phyloP scores from a whole-genome alignment of 2,329 filamentous ascomycete genomes.

The Diaporthe destruens region DNA sequence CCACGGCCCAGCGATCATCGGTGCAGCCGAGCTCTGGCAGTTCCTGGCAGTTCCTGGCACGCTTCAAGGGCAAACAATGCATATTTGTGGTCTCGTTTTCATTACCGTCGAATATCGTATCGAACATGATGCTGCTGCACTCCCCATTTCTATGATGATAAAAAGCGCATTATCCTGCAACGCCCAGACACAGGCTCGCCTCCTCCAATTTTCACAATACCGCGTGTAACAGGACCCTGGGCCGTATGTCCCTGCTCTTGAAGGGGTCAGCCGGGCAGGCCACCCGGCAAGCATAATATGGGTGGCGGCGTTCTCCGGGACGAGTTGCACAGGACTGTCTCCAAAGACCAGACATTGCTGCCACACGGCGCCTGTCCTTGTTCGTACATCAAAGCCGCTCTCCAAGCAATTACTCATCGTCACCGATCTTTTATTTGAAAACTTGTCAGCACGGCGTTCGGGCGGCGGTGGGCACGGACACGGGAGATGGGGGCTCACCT shows the following conservation, averaged over 20 bases:
- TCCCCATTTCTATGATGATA: slow-evolving; percentile 34
- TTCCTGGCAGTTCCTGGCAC: too few species aligned
- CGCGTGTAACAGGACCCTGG: slow-evolving; percentile 20
- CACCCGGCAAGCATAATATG: slow-evolving; percentile 1
- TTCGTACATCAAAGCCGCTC: slow-evolving; percentile 21
- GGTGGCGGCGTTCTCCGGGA: slow-evolving; percentile 1
- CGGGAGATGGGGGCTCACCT: slow-evolving; percentile 70
- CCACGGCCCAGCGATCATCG: slow-evolving; percentile 22
- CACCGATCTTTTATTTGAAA: slow-evolving; percentile 50
- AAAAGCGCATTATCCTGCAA: slow-evolving; percentile 40
- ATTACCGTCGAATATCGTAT: slow-evolving; percentile 38
- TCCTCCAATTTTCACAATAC: slow-evolving; percentile 28
- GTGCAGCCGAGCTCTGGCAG: neutral
- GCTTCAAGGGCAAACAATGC: too few species aligned
- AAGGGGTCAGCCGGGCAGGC: neutral
- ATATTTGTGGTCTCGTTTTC: slow-evolving; percentile 27
- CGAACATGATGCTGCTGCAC: slow-evolving; percentile 35
- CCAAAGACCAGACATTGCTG: slow-evolving; percentile 1
- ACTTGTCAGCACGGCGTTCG: slow-evolving; percentile 25
- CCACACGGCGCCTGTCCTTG: slow-evolving; percentile 27
- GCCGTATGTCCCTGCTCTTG: slow-evolving; percentile 17
- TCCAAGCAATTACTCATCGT: slow-evolving; percentile 51
- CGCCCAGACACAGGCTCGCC: slow-evolving; percentile 18
- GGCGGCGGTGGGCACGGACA: neutral
- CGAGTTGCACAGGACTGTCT: slow-evolving; percentile 13